phyloP scores from a whole-genome alignment of 192 early-diverging fungal genomes.

The Podila clonocystis region DNA sequence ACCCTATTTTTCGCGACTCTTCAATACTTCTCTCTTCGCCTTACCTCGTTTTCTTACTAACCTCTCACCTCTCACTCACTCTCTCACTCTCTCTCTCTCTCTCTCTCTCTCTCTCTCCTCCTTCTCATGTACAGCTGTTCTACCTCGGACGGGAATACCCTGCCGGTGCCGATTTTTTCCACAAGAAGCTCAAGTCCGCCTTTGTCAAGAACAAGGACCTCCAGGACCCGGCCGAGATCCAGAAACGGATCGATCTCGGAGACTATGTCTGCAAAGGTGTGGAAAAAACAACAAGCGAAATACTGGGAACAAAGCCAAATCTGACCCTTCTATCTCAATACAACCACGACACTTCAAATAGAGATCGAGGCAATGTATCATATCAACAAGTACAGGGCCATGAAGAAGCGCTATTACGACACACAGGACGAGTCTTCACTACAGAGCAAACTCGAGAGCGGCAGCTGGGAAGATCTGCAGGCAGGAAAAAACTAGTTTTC shows the following conservation, averaged over 20 bases:
- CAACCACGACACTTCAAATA: constrained; percentile 1
- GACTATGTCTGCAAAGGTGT: constrained; percentile 50
- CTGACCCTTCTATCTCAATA: neutral
- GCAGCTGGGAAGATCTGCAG: constrained; percentile 12
- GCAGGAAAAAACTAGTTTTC: neutral
- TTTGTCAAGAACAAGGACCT: constrained; percentile 48
- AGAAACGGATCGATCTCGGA: constrained; percentile 48
- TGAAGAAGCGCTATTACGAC: constrained; percentile 50
- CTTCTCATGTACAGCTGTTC: constrained; percentile 7
- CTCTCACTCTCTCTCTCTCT: neutral
- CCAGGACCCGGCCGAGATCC: constrained; percentile 32
- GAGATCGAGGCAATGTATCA: constrained; percentile 53
- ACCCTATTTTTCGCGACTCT: too few species aligned
- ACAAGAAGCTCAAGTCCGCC: constrained; percentile 34
- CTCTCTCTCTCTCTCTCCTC: neutral
- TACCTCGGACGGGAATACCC: constrained; percentile 47
- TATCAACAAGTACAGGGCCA: constrained; percentile 51
- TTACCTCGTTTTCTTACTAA: neutral
- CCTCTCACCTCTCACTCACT: neutral
- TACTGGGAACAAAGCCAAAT: neutral
- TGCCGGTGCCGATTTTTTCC: constrained; percentile 42
- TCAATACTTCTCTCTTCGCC: too few species aligned
- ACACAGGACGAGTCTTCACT: constrained; percentile 8
- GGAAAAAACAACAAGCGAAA: neutral
- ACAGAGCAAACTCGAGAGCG: constrained; percentile 32